Percentiles rank a stretch among this genome's conserved stretches.
phyloP scores from a whole-genome alignment of 306 rosid genomes.

The Arachis stenosperma region DNA sequence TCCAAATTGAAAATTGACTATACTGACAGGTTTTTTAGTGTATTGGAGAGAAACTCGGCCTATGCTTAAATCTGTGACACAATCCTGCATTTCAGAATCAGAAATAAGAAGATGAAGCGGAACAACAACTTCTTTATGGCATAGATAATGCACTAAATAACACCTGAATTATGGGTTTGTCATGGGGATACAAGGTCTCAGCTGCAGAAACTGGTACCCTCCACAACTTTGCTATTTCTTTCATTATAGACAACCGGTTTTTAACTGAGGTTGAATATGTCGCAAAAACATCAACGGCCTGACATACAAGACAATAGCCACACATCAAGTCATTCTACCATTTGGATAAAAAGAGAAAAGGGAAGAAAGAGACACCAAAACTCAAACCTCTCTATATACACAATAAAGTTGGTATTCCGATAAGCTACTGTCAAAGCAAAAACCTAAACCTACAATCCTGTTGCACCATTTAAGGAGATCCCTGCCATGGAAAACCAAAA shows the following conservation, averaged over 20 bases:
- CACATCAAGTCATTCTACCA: slow-evolving; percentile 17
- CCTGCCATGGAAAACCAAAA: slow-evolving; percentile 53
- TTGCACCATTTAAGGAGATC: slow-evolving; percentile 98
- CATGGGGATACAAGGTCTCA: slow-evolving; percentile 64
- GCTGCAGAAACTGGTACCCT: slow-evolving; percentile 54
- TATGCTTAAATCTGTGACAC: slow-evolving; percentile 53
- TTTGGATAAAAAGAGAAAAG: background rate
- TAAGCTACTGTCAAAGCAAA: slow-evolving; percentile 55
- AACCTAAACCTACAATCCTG: slow-evolving; percentile 66
- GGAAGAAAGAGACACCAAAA: background rate
- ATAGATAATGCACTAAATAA: slow-evolving; percentile 20
- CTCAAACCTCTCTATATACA: slow-evolving; percentile 76
- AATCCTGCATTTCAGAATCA: slow-evolving; percentile 61
- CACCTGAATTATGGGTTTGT: slow-evolving; percentile 83
- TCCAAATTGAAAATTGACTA: slow-evolving; percentile 15
- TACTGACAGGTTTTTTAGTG: slow-evolving; percentile 59
- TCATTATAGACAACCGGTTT: slow-evolving; percentile 69
- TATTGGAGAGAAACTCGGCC: slow-evolving; percentile 72
- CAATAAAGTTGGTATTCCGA: slow-evolving; percentile 53
- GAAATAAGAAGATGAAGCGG: slow-evolving; percentile 43
- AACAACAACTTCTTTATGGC: slow-evolving; percentile 20
- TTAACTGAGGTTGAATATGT: slow-evolving; percentile 68
- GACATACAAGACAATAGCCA: slow-evolving; percentile 36
- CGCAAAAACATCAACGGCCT: slow-evolving; percentile 94
- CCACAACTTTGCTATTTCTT: slow-evolving; percentile 76